These are phyloP conservation scores for Achaetomium macrosporum DNA, from an alignment of 2,329 filamentous ascomycete genomes.

Conservation along the genomic window DNA sequence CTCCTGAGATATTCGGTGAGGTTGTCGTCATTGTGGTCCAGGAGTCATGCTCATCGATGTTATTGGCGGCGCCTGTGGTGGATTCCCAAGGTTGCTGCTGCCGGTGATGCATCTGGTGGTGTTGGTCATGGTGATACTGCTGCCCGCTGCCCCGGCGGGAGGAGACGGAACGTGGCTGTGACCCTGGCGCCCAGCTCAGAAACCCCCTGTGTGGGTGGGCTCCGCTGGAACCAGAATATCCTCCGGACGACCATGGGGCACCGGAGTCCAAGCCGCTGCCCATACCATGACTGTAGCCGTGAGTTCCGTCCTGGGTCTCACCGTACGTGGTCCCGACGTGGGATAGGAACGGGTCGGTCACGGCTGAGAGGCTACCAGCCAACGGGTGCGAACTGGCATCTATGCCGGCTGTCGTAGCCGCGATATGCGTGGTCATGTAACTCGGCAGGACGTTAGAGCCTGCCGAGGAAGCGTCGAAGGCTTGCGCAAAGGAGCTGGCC, in stretches of 20 bases:
- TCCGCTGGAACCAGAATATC: neutral
- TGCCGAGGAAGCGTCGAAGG: constrained; percentile 33
- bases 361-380: constrained; percentile 9
- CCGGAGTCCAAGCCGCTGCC: neutral
- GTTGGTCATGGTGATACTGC: neutral
- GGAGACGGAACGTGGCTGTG: neutral
- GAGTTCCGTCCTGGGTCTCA: constrained; percentile 3
- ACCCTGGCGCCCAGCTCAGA: neutral
- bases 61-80: neutral
- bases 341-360: constrained; percentile 21
- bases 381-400: constrained; percentile 1
- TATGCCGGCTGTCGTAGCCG: constrained; percentile 9
- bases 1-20: neutral
- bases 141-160: constrained; percentile 2
- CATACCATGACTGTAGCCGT: constrained; percentile 1
- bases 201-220: neutral
- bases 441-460: constrained; percentile 13
- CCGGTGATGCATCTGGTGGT: neutral
- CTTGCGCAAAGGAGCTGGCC: constrained; percentile 41
- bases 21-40: constrained; percentile 4
- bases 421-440: constrained; percentile 17
- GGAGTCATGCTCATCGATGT: constrained; percentile 4
- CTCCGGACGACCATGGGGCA: constrained; percentile 3
- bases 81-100: constrained; percentile 1
- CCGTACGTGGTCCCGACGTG: constrained; percentile 7